Conservation (phyloP, 2,329 filamentous ascomycete genomes). For the Plenodomus biglobosus region DNA sequence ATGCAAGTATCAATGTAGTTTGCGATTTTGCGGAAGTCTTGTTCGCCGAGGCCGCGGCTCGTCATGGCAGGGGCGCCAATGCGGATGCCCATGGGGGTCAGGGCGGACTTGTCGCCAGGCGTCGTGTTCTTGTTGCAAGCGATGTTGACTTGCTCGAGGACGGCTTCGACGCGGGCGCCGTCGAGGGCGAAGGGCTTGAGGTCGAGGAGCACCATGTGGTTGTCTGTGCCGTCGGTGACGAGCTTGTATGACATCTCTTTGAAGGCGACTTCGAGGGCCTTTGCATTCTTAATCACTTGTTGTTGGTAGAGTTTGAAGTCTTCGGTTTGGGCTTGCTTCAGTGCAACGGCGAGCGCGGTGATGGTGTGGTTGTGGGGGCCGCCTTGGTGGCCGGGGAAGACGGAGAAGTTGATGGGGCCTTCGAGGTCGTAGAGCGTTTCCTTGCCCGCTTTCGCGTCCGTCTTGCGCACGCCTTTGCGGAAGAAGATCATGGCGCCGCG, state of each 20-base stretch:
- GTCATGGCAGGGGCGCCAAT: constrained; percentile 99
- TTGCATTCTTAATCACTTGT: constrained; percentile 86
- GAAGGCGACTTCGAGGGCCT: constrained; percentile 76
- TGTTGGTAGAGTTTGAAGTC: constrained; percentile 94
- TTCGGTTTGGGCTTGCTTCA: constrained; percentile 86
- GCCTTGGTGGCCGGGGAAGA: constrained; percentile 97
- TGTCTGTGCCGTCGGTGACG: constrained; percentile 93
- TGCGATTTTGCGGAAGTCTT: constrained; percentile 80
- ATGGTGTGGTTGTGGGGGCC: constrained; percentile 99
- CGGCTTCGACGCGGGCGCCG: constrained; percentile 83
- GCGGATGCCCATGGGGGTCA: constrained; percentile 88
- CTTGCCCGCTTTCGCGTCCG: constrained; percentile 81
- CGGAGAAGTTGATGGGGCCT: constrained; percentile 88
- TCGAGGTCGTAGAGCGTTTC: constrained; percentile 89
- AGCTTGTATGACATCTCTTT: constrained; percentile 74
- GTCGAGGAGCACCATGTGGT: constrained; percentile 92
- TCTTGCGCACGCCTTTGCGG: constrained; percentile 83
- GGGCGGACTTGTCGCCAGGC: constrained; percentile 88
- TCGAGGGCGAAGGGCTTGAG: constrained; percentile 87
- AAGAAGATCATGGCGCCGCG: constrained; percentile 98
- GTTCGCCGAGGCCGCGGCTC: constrained; percentile 84
- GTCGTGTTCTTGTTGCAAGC: constrained; percentile 99
- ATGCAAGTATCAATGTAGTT: constrained; percentile 86
- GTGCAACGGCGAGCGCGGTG: constrained; percentile 86
- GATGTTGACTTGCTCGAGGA: constrained; percentile 89